These are phyloP conservation scores for Fusarium hainanense DNA, from an alignment of 2,329 filamentous ascomycete genomes.

Conservation along the genomic window DNA sequence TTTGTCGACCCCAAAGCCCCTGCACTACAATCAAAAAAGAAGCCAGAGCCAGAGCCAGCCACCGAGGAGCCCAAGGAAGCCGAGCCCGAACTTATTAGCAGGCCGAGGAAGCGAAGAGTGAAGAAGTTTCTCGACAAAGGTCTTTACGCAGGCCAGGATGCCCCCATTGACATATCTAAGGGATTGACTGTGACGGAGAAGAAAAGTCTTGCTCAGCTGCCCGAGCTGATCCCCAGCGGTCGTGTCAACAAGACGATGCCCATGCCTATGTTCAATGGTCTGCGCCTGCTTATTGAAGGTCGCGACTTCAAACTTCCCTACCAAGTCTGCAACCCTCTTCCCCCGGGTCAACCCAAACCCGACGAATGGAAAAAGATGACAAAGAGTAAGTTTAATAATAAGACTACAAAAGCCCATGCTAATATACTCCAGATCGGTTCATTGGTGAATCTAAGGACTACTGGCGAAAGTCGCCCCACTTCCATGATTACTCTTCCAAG, in stretches of 20 bases:
- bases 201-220: constrained; percentile 61
- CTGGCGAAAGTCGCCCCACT: constrained; percentile 83
- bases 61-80: constrained; percentile 42
- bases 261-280: constrained; percentile 80
- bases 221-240: constrained; percentile 59
- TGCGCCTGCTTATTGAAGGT: constrained; percentile 75
- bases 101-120: constrained; percentile 58
- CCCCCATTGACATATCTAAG: constrained; percentile 59
- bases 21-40: constrained; percentile 54
- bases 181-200: constrained; percentile 63
- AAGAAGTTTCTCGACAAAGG: constrained; percentile 88
- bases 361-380: constrained; percentile 93
- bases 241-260: constrained; percentile 72
- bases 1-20: constrained; percentile 61
- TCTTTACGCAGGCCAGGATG: constrained; percentile 85
- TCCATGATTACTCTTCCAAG: constrained; percentile 78
- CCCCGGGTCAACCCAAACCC: constrained; percentile 87
- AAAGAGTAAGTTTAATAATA: constrained; percentile 73
- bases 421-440: constrained; percentile 77
- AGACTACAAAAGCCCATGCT: constrained; percentile 42
- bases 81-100: constrained; percentile 54
- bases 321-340: constrained; percentile 88
- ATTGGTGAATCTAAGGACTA: constrained; percentile 82
- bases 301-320: constrained; percentile 90
- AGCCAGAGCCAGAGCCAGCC: constrained; percentile 44